phyloP scores from a whole-genome alignment of 257 asterid genomes.

The Plantago major region DNA sequence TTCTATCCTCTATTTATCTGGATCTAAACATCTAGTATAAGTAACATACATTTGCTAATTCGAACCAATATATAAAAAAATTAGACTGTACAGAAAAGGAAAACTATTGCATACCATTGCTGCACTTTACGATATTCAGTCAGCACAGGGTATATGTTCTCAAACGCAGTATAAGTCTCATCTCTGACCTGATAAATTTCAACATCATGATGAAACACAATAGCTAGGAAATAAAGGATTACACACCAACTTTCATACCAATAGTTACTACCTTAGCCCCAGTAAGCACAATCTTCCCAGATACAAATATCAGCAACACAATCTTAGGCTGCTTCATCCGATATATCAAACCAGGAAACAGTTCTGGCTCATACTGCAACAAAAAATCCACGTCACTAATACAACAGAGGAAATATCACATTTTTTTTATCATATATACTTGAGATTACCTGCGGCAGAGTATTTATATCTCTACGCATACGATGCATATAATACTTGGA shows the following conservation, averaged over 20 bases:
- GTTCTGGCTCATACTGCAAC: conserved; percentile 87
- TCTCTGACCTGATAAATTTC: conserved; percentile 66
- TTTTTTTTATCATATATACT: too few species aligned
- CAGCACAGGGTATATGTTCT: conserved; percentile 89
- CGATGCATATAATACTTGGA: too few species aligned
- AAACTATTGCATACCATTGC: conserved; percentile 57
- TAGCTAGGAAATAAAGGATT: not conserved
- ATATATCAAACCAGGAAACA: conserved; percentile 86
- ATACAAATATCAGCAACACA: conserved; percentile 86
- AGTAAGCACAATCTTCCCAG: conserved; percentile 92
- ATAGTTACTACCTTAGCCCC: conserved; percentile 74
- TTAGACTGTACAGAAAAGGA: not conserved
- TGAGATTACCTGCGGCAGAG: too few species aligned
- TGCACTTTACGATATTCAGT: conserved; percentile 88
- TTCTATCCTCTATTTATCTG: too few species aligned
- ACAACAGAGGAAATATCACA: not conserved
- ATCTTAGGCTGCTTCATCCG: conserved; percentile 94
- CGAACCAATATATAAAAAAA: not conserved
- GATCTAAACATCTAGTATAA: too few species aligned
- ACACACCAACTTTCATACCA: conserved; percentile 3
- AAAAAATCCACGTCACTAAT: conserved; percentile 24
- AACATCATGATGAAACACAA: conserved; percentile 1
- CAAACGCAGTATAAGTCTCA: conserved; percentile 86
- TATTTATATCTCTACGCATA: too few species aligned
- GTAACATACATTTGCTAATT: not conserved